A percentile compares a stretch with the other conserved stretches of the same genome.
phyloP scores from a whole-genome alignment of 2,329 filamentous ascomycete genomes.

The Alternaria dauci region DNA sequence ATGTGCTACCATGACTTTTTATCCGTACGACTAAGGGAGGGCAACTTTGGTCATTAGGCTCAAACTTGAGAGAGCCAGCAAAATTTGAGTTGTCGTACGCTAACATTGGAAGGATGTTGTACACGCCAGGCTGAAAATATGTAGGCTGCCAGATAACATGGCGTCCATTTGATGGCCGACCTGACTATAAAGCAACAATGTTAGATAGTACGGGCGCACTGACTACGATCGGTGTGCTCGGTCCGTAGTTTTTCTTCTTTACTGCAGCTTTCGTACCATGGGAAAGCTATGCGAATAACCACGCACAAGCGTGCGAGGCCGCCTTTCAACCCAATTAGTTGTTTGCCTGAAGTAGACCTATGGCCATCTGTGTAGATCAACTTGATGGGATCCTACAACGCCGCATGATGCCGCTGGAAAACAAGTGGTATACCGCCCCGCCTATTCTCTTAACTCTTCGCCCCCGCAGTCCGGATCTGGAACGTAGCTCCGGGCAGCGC shows the following conservation, averaged over 20 bases:
- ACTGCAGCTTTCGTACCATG: background rate
- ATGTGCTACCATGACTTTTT: background rate
- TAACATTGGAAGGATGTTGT: background rate
- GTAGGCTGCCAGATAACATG: background rate
- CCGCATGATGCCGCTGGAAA: conserved; percentile 45
- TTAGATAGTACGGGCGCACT: background rate
- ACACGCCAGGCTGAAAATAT: background rate
- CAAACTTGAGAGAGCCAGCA: background rate
- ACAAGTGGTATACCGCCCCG: background rate
- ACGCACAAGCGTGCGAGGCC: background rate
- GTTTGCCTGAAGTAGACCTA: background rate
- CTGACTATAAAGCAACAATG: background rate
- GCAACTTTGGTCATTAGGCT: background rate
- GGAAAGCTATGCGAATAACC: background rate
- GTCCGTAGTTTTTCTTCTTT: background rate
- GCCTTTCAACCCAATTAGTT: background rate
- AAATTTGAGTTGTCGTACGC: background rate
- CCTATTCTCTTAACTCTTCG: conserved; percentile 64
- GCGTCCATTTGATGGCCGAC: background rate
- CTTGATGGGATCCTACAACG: conserved; percentile 21
- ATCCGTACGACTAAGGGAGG: background rate
- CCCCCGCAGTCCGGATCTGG: conserved; percentile 85
- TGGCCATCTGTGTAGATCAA: background rate
- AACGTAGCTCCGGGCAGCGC: conserved; percentile 91
- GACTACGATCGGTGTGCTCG: background rate